Conservation (phyloP, 345 rosid species). For the Pelargonium nanum region DNA sequence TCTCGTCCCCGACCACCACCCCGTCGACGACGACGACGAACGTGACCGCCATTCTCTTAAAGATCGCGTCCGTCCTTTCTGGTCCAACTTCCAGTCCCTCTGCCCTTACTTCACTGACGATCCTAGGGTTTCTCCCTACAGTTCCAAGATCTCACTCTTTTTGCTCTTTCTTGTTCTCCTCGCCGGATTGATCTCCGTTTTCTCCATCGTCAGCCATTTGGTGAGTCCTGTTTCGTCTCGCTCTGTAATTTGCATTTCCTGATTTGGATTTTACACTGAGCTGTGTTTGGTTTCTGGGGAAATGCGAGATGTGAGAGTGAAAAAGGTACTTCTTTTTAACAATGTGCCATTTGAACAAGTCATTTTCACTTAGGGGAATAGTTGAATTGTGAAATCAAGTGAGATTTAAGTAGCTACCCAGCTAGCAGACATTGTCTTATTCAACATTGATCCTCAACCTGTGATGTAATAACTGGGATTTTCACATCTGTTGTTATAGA, state of each 20-base stretch:
- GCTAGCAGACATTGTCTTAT: background rate
- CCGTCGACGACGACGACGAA: constrained; percentile 41
- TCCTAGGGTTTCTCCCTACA: constrained; percentile 59
- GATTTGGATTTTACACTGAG: background rate
- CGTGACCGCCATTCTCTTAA: constrained; percentile 46
- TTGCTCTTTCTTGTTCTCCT: constrained; percentile 36
- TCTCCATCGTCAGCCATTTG: constrained; percentile 50
- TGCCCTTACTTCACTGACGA: constrained; percentile 57
- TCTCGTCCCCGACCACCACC: constrained; percentile 43
- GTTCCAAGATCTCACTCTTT: constrained; percentile 43
- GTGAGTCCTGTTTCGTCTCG: constrained; percentile 31
- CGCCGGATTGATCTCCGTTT: constrained; percentile 61
- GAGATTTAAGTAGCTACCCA: background rate
- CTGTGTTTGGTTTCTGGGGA: background rate
- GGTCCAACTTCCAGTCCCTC: constrained; percentile 30
- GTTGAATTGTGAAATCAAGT: background rate
- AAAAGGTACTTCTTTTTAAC: background rate
- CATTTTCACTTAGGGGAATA: background rate
- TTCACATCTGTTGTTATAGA: background rate
- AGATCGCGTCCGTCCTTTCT: constrained; percentile 81
- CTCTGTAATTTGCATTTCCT: background rate
- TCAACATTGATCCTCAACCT: background rate
- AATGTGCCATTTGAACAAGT: background rate
- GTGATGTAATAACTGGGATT: background rate
- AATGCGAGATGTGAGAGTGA: background rate